Conservation (phyloP, 148 eudicot species). For the Amaranthus cruentus region DNA sequence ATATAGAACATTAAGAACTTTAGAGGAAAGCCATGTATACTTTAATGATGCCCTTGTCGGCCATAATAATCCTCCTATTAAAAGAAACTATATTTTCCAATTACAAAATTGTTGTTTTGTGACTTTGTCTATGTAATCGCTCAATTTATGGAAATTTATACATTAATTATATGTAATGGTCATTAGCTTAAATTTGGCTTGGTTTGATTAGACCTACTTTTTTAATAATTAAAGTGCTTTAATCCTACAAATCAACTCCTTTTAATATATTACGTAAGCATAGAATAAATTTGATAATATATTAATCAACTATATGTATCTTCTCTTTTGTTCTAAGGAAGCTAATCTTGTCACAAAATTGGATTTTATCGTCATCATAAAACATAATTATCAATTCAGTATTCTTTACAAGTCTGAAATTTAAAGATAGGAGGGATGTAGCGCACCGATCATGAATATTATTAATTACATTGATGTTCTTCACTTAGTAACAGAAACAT, state of each 20-base stretch:
- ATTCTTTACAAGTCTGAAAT: too few relatives aligned
- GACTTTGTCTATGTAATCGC: conserved; percentile 3
- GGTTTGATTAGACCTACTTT: background rate
- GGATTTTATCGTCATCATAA: too few relatives aligned
- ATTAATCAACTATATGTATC: too few relatives aligned
- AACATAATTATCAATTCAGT: too few relatives aligned
- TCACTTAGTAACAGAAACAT: too few relatives aligned
- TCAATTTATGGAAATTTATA: conserved; percentile 2
- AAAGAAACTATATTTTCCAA: conserved; percentile 17
- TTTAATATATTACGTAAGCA: background rate
- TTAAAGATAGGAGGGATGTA: too few relatives aligned
- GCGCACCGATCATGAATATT: too few relatives aligned
- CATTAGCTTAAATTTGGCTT: conserved; percentile 3
- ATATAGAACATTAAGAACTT: conserved; percentile 17
- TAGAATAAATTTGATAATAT: background rate
- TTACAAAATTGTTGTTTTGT: background rate
- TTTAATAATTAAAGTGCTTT: background rate
- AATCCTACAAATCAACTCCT: background rate
- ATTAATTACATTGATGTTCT: too few relatives aligned
- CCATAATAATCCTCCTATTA: conserved; percentile 32
- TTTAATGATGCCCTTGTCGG: conserved; percentile 58
- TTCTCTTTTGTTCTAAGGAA: background rate
- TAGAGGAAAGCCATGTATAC: conserved; percentile 24
- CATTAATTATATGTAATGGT: conserved; percentile 1
- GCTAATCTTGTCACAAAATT: background rate